phyloP scores from a whole-genome alignment of 2,329 filamentous ascomycete genomes.

The Colletotrichum tropicicola region DNA sequence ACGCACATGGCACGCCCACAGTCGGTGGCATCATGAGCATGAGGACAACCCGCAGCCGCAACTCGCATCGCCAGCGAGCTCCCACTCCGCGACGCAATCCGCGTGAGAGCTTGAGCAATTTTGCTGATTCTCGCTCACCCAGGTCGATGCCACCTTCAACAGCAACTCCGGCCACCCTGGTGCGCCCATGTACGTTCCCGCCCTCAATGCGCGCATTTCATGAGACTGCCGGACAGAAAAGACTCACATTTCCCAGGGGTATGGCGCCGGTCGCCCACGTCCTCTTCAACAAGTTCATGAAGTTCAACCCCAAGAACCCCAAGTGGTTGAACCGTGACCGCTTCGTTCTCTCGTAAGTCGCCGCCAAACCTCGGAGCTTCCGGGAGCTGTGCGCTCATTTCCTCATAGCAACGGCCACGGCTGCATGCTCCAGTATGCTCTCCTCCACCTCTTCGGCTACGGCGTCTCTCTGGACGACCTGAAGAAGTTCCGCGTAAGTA shows the following conservation, averaged over 20 bases:
- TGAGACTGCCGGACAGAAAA: background rate
- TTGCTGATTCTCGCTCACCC: slow-evolving; percentile 33
- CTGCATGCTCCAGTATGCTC: slow-evolving; percentile 99
- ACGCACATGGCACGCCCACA: slow-evolving; percentile 30
- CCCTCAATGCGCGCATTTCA: background rate
- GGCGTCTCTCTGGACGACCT: slow-evolving; percentile 86
- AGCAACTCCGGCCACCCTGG: slow-evolving; percentile 99
- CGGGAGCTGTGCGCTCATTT: background rate
- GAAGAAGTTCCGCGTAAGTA: slow-evolving; percentile 93
- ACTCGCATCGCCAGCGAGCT: background rate
- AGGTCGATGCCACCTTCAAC: slow-evolving; percentile 97
- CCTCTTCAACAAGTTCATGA: slow-evolving; percentile 99
- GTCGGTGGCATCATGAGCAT: slow-evolving; percentile 22
- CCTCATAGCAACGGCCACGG: slow-evolving; percentile 88
- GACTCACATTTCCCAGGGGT: slow-evolving; percentile 61
- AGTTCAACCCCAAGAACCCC: slow-evolving; percentile 99
- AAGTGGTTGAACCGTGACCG: slow-evolving; percentile 97
- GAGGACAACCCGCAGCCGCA: too few relatives aligned
- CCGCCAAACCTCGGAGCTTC: background rate
- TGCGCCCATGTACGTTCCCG: slow-evolving; percentile 84
- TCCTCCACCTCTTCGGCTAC: slow-evolving; percentile 97
- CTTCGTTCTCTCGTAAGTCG: slow-evolving; percentile 96
- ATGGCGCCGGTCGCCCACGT: slow-evolving; percentile 97
- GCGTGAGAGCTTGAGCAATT: background rate
- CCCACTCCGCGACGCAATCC: background rate